These are phyloP conservation scores for Melanogaster broomeanus DNA, from an alignment of 768 basidiomycete species.

Conservation along the genomic window DNA sequence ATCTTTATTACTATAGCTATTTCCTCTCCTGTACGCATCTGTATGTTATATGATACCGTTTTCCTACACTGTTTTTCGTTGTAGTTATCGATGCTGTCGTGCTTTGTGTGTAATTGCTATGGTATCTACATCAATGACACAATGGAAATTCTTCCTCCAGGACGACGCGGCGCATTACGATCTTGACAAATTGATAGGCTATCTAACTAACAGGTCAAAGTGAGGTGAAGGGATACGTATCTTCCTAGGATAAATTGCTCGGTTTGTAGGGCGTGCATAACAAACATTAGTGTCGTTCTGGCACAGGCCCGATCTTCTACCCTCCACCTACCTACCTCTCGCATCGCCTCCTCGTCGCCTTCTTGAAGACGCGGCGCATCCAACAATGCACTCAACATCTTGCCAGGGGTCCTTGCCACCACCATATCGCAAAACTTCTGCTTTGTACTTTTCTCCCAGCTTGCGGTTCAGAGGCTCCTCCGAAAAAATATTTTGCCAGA, in stretches of 20 bases:
- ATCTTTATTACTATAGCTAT: constrained; percentile 24
- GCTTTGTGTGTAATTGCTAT: background rate
- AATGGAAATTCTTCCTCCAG: background rate
- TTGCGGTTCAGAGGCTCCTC: constrained; percentile 66
- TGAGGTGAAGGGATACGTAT: no score
- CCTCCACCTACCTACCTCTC: constrained; percentile 86
- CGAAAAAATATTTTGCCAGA: constrained; percentile 79
- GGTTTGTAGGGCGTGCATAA: no score
- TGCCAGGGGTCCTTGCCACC: constrained; percentile 94
- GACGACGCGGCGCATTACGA: no score
- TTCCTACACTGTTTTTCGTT: background rate
- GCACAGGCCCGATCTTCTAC: constrained; percentile 72
- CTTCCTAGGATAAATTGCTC: no score
- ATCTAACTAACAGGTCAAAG: no score
- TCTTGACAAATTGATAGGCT: no score
- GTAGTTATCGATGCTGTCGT: background rate
- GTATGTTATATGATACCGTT: background rate
- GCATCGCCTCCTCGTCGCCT: constrained; percentile 86
- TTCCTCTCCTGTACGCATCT: background rate
- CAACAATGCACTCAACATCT: constrained; percentile 79
- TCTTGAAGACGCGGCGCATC: constrained; percentile 59
- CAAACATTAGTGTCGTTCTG: constrained; percentile 54
- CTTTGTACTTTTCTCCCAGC: constrained; percentile 80
- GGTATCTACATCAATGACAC: background rate
- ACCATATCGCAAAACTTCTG: constrained; percentile 74